These are phyloP conservation scores for Boeremia lycopersici DNA, from an alignment of 2,329 filamentous ascomycete genomes.

Conservation along the genomic window DNA sequence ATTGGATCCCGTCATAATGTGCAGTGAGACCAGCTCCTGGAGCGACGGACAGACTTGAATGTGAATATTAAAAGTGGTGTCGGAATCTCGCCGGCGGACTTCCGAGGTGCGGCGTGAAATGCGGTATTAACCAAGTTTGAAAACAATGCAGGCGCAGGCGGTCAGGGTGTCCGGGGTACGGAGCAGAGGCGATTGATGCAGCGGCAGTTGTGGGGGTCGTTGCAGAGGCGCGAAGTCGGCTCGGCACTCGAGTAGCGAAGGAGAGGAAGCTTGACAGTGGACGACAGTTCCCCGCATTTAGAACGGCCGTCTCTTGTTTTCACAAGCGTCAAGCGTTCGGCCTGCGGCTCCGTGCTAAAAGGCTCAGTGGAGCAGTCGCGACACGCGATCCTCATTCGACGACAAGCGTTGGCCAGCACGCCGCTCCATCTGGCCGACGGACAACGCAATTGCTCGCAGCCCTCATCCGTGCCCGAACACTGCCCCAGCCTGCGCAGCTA, in stretches of 20 bases:
- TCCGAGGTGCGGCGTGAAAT: conserved; percentile 35
- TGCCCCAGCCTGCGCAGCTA: conserved; percentile 12
- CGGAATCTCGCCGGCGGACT: conserved; percentile 39
- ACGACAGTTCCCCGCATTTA: conserved; percentile 46
- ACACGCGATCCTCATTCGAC: conserved; percentile 34
- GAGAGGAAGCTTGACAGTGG: conserved; percentile 35
- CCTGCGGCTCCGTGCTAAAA: conserved; percentile 33
- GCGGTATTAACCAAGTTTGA: conserved; percentile 15
- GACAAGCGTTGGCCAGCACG: conserved; percentile 26
- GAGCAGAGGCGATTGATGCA: conserved; percentile 21
- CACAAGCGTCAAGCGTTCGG: conserved; percentile 33
- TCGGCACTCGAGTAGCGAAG: conserved; percentile 45
- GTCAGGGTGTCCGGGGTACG: conserved; percentile 21
- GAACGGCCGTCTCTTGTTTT: conserved; percentile 38
- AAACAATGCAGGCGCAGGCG: conserved; percentile 17
- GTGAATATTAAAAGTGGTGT: conserved; percentile 27
- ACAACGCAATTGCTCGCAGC: not conserved
- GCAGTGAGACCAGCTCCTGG: conserved; percentile 36
- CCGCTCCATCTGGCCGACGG: conserved; percentile 36
- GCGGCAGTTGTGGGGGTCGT: conserved; percentile 33
- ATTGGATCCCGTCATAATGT: conserved; percentile 43
- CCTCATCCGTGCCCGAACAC: conserved; percentile 8
- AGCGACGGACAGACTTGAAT: conserved; percentile 19
- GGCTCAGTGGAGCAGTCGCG: conserved; percentile 35
- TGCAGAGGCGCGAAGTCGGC: conserved; percentile 38